These are phyloP conservation scores for Guillardia theta DNA, from an alignment of 78 protist genomes.

Conservation along the genomic window DNA sequence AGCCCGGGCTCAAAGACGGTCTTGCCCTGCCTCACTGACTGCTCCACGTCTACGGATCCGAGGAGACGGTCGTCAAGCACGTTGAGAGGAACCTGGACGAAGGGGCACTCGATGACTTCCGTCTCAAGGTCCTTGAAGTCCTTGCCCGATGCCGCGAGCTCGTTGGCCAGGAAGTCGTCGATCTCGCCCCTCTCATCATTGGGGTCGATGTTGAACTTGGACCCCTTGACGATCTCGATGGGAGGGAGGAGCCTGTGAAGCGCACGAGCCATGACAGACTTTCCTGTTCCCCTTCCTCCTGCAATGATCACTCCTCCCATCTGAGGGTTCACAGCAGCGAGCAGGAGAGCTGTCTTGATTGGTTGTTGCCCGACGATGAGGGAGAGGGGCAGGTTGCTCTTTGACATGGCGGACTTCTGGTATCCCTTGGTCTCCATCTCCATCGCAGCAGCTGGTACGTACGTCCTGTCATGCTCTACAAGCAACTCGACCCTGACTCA, in stretches of 20 bases:
- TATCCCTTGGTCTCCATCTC: no score
- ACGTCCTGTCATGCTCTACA: no score
- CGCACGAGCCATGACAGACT: slow-evolving; percentile 57
- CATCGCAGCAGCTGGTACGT: no score
- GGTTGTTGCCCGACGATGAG: no score
- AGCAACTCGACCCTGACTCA: no score
- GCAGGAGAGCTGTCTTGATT: slow-evolving; percentile 18
- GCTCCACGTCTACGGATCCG: slow-evolving; percentile 52
- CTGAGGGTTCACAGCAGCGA: background rate
- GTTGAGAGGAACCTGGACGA: slow-evolving; percentile 34
- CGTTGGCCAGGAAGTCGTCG: background rate
- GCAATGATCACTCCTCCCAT: slow-evolving; percentile 54
- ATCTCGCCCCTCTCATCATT: background rate
- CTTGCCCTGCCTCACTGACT: slow-evolving; percentile 23
- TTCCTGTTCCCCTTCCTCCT: slow-evolving; percentile 52
- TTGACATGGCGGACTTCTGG: no score
- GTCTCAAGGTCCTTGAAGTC: background rate
- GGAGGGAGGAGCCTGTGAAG: slow-evolving; percentile 47
- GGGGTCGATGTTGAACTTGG: slow-evolving; percentile 36
- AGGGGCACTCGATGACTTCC: slow-evolving; percentile 26
- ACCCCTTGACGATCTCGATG: slow-evolving; percentile 46
- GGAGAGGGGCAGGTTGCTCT: no score
- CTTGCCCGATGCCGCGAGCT: background rate
- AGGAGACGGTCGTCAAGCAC: slow-evolving; percentile 54
- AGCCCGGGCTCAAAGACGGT: slow-evolving; percentile 54